phyloP scores from a whole-genome alignment of 148 eudicot genomes.

The Rhododendron kiyosumense region DNA sequence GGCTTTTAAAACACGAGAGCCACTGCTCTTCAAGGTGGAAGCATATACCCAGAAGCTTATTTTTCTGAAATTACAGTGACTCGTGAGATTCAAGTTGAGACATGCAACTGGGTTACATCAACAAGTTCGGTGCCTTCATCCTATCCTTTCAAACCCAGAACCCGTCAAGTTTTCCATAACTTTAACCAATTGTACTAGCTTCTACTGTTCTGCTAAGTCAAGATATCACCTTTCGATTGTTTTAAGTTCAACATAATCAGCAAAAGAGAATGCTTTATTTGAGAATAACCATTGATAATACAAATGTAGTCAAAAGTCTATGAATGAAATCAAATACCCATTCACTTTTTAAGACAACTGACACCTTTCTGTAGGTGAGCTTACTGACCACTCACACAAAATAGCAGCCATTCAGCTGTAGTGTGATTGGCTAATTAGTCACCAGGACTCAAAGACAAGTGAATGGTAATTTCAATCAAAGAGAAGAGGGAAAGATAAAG shows the following conservation, averaged over 20 bases:
- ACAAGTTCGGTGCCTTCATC: not conserved
- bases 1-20: not conserved
- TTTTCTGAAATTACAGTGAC: not conserved
- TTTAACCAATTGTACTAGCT: not conserved
- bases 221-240: not conserved
- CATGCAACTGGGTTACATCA: not conserved
- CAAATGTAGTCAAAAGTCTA: constrained; percentile 28
- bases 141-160: not conserved
- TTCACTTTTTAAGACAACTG: constrained; percentile 19
- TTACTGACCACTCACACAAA: constrained; percentile 64
- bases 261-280: not conserved
- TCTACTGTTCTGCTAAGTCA: not conserved
- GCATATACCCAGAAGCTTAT: not conserved
- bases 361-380: constrained; percentile 24
- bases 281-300: not conserved
- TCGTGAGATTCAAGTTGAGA: not conserved
- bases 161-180: not conserved
- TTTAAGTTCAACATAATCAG: not conserved
- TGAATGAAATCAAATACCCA: constrained; percentile 16
- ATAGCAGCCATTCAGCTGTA: constrained; percentile 29
- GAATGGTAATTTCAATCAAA: not conserved
- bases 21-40: not conserved
- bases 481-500: not conserved
- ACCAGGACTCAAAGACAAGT: constrained; percentile 21
- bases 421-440: constrained; percentile 63